A percentile compares a stretch with the other conserved stretches of the same genome.
These are phyloP conservation scores for Fusarium temperatum DNA, from an alignment of 2,329 filamentous ascomycete genomes.

Conservation along the genomic window DNA sequence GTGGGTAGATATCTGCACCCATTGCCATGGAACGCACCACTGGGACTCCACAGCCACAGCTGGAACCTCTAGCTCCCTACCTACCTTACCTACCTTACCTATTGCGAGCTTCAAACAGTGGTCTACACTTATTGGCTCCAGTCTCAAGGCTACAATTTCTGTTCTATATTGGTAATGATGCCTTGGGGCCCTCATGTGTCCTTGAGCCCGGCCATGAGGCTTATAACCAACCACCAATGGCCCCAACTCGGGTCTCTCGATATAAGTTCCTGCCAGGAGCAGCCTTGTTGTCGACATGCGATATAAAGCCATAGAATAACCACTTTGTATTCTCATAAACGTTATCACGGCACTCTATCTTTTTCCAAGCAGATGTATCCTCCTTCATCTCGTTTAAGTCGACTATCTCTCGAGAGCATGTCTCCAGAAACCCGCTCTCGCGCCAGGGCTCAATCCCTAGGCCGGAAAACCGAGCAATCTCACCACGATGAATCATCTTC, in stretches of 20 bases:
- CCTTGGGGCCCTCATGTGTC: slow-evolving; percentile 29
- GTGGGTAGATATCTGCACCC: slow-evolving; percentile 3
- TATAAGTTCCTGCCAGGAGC: not conserved
- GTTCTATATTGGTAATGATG: slow-evolving; percentile 12
- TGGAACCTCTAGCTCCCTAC: not conserved
- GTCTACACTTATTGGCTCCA: not conserved
- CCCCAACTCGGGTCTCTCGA: slow-evolving; percentile 27
- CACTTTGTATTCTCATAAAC: not conserved
- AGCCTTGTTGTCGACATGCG: not conserved
- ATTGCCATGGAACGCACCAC: slow-evolving; percentile 2
- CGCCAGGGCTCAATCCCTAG: slow-evolving; percentile 15
- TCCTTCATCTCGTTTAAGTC: slow-evolving; percentile 40
- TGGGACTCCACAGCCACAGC: slow-evolving; percentile 32
- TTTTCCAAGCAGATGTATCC: slow-evolving; percentile 38
- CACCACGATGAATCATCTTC: slow-evolving; percentile 40
- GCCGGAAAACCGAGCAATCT: slow-evolving; percentile 1
- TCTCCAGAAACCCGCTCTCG: slow-evolving; percentile 36
- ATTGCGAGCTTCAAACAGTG: not conserved
- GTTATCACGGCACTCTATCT: not conserved
- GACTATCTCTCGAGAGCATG: slow-evolving; percentile 45
- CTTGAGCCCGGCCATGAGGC: slow-evolving; percentile 25
- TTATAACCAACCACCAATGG: slow-evolving; percentile 32
- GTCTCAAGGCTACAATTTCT: not conserved
- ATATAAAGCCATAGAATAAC: slow-evolving; percentile 35
- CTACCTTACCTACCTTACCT: not conserved